Evolutionary conservation across 441 rosid genomes (phyloP), one percentile per base, ranked within the genome.

Genomic region (Oxalis stricta): DNA sequence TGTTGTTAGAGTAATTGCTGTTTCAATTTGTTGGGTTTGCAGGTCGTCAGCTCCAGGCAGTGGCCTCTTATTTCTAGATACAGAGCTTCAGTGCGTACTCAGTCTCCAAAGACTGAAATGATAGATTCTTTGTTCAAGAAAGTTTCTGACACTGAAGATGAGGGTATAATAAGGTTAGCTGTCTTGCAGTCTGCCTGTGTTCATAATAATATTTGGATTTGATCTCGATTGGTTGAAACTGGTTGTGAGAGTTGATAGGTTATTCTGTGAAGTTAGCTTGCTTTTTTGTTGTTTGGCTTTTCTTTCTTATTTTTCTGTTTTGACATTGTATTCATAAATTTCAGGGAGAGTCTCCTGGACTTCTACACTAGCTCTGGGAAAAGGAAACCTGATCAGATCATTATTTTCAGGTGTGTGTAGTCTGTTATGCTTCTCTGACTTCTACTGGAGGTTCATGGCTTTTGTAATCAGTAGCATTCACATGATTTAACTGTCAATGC

Each of bases 61-160:
- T 85, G 95, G 95, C 93, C 95, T 5, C 48, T 77, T 43, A 68
- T 85, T 44, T 85, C 94, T 33, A 72, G 78, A 4, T 85, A 85
- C 24, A 66, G 89, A 41, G 91, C 96, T 53, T 66, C 82, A 38
- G 96, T 85, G 32, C 80, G 91, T 1, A 75, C 83, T 2, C 94
- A 77, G 55, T 69, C 91, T 29, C 77, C 91, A 0, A 82, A 75
- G 61, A 81, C 77, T 38, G 94, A 82, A 63, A 82, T 85, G 94
- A 75, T 85, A 0, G 94, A 79, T 58, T 65, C 73, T 12, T 55
- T 85, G 1, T 56, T 69, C 53, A 73, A 79, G 71, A 59, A 43
- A 44, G 73, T 71, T 3, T 76, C 84, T 12, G 76, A 56, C 15
- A 50, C 32, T 5, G 81, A 66, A 15, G 96, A 85, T 20, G 74